Conservation (phyloP, 306 rosid species). For the Mucuna pruriens region DNA sequence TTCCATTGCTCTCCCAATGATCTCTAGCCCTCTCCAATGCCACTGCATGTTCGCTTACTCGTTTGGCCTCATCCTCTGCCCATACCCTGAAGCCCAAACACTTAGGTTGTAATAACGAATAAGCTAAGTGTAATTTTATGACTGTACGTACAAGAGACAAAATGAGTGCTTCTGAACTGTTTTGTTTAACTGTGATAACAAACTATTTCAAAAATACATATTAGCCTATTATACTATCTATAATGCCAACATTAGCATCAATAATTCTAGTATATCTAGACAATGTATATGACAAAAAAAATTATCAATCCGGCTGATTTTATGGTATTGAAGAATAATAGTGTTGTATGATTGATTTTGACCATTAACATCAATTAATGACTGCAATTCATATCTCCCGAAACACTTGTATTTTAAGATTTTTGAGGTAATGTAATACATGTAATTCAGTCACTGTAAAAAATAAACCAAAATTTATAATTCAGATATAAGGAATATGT, state of each 20-base stretch:
- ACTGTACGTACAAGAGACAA: neutral
- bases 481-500: neutral
- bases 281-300: neutral
- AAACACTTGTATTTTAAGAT: neutral
- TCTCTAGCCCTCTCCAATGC: slow-evolving; percentile 71
- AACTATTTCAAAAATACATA: neutral
- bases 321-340: neutral
- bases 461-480: neutral
- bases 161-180: neutral
- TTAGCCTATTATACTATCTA: neutral
- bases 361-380: neutral
- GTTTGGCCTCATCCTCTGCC: slow-evolving; percentile 84
- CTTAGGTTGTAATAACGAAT: neutral
- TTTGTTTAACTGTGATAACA: neutral
- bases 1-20: slow-evolving; percentile 77
- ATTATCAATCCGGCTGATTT: neutral
- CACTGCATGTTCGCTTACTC: slow-evolving; percentile 73
- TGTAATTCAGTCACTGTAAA: neutral
- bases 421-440: neutral
- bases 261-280: neutral
- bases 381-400: neutral
- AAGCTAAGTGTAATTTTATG: neutral
- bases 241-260: neutral
- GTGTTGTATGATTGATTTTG: neutral
- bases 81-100: slow-evolving; percentile 56